Base-by-base conservation (phyloP, 2,329 filamentous ascomycete genomes). In the Chrysosporium queenslandicum region DNA sequence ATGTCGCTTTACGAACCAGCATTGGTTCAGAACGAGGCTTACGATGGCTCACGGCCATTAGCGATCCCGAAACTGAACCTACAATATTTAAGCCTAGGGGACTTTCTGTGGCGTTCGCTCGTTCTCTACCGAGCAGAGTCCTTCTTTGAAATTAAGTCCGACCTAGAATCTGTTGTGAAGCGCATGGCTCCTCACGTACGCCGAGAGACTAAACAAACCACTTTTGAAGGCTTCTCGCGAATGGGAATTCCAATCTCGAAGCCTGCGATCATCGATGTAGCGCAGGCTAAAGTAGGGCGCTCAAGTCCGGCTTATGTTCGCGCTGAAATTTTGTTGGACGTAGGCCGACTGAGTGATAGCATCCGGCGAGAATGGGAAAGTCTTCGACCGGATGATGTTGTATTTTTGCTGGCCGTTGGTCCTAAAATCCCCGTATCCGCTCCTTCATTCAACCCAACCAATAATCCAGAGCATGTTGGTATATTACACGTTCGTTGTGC, bases 101-200 rank as follows among this genome's bases (percentile, higher is more conserved):
- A 98, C 67, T 98, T 98, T 61, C 72, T 98, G n/a, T 98, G 90
- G 89, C 81, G 94, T 56, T 89, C 91, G 0, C 84, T 97, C 62
- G 77, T 94, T 12, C 74, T 98, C 7, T 92, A 95, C 65, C 82
- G 91, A 37, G 86, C 84, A 54, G 92, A 98, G 67, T 80, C 91
- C 0, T 96, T 97, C 66, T 97, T 94, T 66, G 87, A 88, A 55
- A 91, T 98, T 55, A 82, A 89, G 42, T 91, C 89, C 63, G 88
- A 98, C 64, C 82, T 98, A 53, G 88, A 95, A 64, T 80, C 87
- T 45, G 82, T 85, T 5, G 66, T 97, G 47, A 86, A 86, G 63
- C 82, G 88, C 42, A 71, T 98, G 55, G 81, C 85, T 58, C 90
- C 91, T 1, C 80, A 83, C 58, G 64, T 72, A 20, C 77, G 76